A percentile compares a stretch with the other conserved stretches of the same genome.
Conservation (phyloP, 2,329 filamentous ascomycete genomes). For the Alternaria ventricosa region DNA sequence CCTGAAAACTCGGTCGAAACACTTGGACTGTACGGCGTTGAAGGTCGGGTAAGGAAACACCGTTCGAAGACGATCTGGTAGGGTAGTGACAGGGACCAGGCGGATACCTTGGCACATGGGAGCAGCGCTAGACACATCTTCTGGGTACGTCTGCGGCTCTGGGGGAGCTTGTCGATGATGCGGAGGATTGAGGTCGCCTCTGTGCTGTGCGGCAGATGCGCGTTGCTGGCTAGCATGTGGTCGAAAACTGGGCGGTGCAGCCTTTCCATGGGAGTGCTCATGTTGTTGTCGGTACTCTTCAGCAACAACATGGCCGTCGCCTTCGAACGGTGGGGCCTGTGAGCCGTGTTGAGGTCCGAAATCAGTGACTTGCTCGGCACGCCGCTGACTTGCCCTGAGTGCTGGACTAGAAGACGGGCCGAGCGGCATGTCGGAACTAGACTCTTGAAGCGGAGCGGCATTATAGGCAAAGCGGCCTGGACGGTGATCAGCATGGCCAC, state of each 20-base stretch:
- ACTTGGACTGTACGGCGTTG: conserved; percentile 84
- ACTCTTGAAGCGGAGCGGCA: conserved; percentile 16
- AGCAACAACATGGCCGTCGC: neutral
- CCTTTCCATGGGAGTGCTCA: neutral
- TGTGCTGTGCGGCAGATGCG: neutral
- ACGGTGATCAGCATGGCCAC: neutral
- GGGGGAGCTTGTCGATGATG: neutral
- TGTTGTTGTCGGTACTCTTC: neutral
- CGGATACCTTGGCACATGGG: conserved; percentile 64
- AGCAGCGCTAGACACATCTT: conserved; percentile 4
- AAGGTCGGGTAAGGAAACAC: conserved; percentile 78
- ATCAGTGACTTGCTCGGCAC: conserved; percentile 9
- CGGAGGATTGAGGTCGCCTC: neutral
- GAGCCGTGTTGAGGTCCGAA: neutral
- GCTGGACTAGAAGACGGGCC: conserved; percentile 50
- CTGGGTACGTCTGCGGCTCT: neutral
- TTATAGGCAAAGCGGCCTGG: conserved; percentile 35
- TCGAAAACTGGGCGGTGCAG: neutral
- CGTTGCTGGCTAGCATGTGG: neutral
- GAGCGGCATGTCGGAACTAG: conserved; percentile 41
- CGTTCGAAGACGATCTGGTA: conserved; percentile 73
- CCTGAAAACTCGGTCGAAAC: conserved; percentile 70
- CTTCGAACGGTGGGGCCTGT: neutral
- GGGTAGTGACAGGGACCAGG: conserved; percentile 63
- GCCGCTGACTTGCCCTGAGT: conserved; percentile 46